phyloP scores from a whole-genome alignment of 2,329 filamentous ascomycete genomes.

The Calonectria pteridis region DNA sequence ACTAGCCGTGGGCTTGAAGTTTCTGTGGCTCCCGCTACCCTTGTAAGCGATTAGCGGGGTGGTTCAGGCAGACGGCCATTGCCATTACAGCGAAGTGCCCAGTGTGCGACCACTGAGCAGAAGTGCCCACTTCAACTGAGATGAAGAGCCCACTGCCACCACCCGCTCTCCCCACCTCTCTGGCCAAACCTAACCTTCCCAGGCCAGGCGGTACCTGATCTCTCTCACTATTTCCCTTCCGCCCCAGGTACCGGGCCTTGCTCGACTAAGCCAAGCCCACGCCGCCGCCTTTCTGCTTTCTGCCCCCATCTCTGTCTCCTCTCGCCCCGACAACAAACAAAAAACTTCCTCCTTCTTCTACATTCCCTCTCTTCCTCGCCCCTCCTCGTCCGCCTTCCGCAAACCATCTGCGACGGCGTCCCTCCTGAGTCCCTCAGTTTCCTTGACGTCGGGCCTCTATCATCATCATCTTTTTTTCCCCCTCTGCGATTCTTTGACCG shows the following conservation, averaged over 20 bases:
- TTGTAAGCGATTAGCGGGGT: constrained; percentile 6
- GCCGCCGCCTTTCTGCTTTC: constrained; percentile 22
- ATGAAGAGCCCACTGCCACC: constrained; percentile 17
- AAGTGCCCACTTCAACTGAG: constrained; percentile 7
- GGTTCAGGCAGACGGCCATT: not conserved
- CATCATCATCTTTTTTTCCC: constrained; percentile 10
- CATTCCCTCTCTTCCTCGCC: constrained; percentile 31
- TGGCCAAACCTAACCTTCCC: constrained; percentile 7
- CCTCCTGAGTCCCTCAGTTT: constrained; percentile 20
- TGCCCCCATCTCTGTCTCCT: constrained; percentile 40
- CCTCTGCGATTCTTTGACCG: constrained; percentile 35
- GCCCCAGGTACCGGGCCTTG: not conserved
- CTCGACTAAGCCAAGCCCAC: constrained; percentile 16
- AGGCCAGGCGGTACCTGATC: constrained; percentile 4
- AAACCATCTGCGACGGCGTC: constrained; percentile 29
- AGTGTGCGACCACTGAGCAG: constrained; percentile 11
- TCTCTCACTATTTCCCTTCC: not conserved
- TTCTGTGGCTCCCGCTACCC: constrained; percentile 8
- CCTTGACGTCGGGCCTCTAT: constrained; percentile 33
- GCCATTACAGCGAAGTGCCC: not conserved
- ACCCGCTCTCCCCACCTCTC: constrained; percentile 17
- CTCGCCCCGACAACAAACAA: constrained; percentile 43
- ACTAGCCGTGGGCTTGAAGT: constrained; percentile 1
- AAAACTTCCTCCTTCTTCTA: constrained; percentile 38
- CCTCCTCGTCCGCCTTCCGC: constrained; percentile 26